Conservation (phyloP, 225 moss, liverwort and hornwort genomes). For the Marchantia paleacea region DNA sequence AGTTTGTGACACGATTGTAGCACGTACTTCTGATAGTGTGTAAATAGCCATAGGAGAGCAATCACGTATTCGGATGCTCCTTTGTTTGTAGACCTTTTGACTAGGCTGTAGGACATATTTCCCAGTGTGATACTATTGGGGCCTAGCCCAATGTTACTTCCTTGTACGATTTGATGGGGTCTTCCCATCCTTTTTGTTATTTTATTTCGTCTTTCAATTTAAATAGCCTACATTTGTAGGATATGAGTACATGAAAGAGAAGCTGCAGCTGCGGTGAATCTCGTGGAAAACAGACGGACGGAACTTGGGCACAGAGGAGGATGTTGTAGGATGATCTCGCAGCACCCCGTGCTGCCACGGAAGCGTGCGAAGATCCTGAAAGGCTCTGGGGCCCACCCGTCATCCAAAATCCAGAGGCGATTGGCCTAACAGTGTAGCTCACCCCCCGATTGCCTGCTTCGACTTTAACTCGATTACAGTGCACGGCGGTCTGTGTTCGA, state of each 20-base stretch:
- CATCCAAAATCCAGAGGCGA: constrained; percentile 18
- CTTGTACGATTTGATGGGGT: too few species aligned
- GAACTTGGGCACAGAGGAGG: not conserved
- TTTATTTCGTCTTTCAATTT: too few species aligned
- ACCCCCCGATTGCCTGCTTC: not conserved
- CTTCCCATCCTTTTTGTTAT: too few species aligned
- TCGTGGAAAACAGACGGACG: not conserved
- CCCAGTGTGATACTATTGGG: too few species aligned
- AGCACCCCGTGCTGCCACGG: not conserved
- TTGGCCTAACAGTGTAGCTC: not conserved
- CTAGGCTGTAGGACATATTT: too few species aligned
- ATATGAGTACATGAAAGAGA: not conserved
- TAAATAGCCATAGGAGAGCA: too few species aligned
- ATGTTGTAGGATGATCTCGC: not conserved
- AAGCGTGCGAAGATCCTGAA: not conserved
- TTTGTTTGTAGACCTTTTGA: too few species aligned
- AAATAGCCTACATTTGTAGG: not conserved
- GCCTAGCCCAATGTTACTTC: too few species aligned
- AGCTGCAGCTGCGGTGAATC: not conserved
- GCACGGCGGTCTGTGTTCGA: not conserved
- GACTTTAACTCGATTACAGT: not conserved
- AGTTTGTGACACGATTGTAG: too few species aligned
- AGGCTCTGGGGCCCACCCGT: constrained; percentile 15
- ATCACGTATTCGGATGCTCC: too few species aligned
- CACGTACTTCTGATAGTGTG: too few species aligned